Conservation (phyloP, 1,284 basidiomycete genomes). For the Rhodotorula sp. region DNA sequence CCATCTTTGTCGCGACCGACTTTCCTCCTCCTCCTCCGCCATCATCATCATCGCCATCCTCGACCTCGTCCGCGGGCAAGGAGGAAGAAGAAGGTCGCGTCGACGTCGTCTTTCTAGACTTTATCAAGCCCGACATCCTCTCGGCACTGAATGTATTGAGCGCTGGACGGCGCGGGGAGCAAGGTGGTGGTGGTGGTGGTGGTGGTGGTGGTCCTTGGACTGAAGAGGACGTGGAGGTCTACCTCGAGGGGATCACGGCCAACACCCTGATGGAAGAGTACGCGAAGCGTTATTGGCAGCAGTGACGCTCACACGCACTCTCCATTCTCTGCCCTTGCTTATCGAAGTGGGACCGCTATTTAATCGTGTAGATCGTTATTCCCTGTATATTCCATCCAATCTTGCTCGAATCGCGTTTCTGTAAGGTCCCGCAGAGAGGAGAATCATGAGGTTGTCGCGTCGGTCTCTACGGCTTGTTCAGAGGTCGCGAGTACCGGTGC, state of each 20-base stretch:
- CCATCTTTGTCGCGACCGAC: conserved; percentile 43
- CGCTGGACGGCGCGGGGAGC: conserved; percentile 15
- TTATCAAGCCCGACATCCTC: conserved; percentile 42
- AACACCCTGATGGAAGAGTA: conserved; percentile 40
- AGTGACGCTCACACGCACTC: neutral
- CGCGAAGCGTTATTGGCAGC: conserved; percentile 33
- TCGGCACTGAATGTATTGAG: conserved; percentile 38
- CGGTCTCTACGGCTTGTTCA: too few species aligned
- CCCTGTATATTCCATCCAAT: too few species aligned
- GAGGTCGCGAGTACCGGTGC: neutral
- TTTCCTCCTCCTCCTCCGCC: conserved; percentile 1
- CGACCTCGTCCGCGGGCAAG: neutral
- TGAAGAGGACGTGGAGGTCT: conserved; percentile 31
- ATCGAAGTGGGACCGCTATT: neutral
- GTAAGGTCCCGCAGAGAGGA: too few species aligned
- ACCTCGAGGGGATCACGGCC: conserved; percentile 28
- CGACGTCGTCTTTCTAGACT: conserved; percentile 44
- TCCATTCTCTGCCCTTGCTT: too few species aligned
- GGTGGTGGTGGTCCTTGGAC: neutral
- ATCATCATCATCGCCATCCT: neutral
- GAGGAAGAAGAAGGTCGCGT: conserved; percentile 17
- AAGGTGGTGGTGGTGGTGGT: neutral
- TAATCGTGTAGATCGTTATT: too few species aligned
- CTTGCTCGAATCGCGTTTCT: too few species aligned
- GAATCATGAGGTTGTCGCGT: too few species aligned